Evolutionary conservation across 2,329 filamentous ascomycete genomes (phyloP).

Genomic region (Aspergillus chevalieri): DNA sequence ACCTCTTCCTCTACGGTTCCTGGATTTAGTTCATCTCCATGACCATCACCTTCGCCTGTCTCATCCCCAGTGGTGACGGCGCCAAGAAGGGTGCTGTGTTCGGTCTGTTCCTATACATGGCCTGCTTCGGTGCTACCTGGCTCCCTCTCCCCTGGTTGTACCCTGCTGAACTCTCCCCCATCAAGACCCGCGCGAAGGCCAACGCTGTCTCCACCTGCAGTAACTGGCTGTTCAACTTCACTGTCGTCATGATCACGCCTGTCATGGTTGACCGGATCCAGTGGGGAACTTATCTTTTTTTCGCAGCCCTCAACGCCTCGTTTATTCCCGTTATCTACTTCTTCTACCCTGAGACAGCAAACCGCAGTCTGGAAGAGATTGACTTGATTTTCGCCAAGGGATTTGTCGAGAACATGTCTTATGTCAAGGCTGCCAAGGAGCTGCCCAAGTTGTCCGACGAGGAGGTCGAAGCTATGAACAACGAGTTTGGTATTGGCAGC

Average conservation of each 20-base stretch:
- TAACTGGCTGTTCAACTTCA: conserved; percentile 55
- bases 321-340: conserved; percentile 51
- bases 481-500: conserved; percentile 24
- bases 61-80: conserved; percentile 24
- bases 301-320: conserved; percentile 34
- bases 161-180: conserved; percentile 48
- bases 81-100: conserved; percentile 43
- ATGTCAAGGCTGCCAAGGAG: conserved; percentile 27
- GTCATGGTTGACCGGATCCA: conserved; percentile 34
- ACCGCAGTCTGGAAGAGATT: conserved; percentile 40
- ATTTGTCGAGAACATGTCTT: conserved; percentile 36
- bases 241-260: conserved; percentile 46
- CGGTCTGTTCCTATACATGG: conserved; percentile 64
- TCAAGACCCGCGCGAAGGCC: conserved; percentile 51
- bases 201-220: conserved; percentile 50
- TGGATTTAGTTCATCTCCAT: conserved; percentile 35
- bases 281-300: conserved; percentile 43
- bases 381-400: conserved; percentile 43
- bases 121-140: conserved; percentile 62
- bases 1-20: conserved; percentile 36
- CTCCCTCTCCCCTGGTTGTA: conserved; percentile 56
- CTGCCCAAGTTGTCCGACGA: conserved; percentile 30
- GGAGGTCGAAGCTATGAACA: conserved; percentile 28
- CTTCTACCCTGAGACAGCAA: conserved; percentile 49
- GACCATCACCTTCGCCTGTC: conserved; percentile 35